These are phyloP conservation scores for Plasmodium inui DNA, from an alignment of 169 alveolate genomes.

Conservation along the genomic window DNA sequence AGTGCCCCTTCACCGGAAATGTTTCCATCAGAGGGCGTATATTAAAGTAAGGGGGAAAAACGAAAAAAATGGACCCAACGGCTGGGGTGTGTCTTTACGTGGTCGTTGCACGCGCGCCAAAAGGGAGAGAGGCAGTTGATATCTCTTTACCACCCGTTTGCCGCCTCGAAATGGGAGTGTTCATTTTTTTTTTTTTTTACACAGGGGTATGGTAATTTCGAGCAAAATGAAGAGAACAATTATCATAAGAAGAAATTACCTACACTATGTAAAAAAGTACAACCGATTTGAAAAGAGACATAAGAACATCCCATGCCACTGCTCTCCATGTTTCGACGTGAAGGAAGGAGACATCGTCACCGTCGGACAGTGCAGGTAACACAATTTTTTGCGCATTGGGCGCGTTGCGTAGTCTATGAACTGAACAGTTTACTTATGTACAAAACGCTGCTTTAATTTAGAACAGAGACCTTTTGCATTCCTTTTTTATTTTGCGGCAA, in stretches of 20 bases:
- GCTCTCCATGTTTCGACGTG: constrained; percentile 98
- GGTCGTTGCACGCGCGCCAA: background rate
- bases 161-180: background rate
- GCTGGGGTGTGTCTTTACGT: background rate
- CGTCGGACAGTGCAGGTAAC: constrained; percentile 98
- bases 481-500: background rate
- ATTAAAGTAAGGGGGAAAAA: constrained; percentile 85
- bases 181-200: constrained; percentile 16
- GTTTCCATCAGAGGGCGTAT: constrained; percentile 98
- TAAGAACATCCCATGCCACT: constrained; percentile 97
- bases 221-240: constrained; percentile 99
- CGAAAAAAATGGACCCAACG: constrained; percentile 83
- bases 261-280: constrained; percentile 98
- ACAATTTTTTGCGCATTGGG: background rate
- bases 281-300: constrained; percentile 99
- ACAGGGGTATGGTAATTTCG: constrained; percentile 98
- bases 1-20: constrained; percentile 99
- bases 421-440: background rate
- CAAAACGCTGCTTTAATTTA: background rate
- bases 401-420: background rate
- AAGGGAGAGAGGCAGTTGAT: background rate
- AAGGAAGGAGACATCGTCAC: constrained; percentile 99
- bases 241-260: constrained; percentile 98
- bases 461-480: background rate
- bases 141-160: background rate